Conservation (phyloP, 257 asterid species). For the Gentiana macrophylla region DNA sequence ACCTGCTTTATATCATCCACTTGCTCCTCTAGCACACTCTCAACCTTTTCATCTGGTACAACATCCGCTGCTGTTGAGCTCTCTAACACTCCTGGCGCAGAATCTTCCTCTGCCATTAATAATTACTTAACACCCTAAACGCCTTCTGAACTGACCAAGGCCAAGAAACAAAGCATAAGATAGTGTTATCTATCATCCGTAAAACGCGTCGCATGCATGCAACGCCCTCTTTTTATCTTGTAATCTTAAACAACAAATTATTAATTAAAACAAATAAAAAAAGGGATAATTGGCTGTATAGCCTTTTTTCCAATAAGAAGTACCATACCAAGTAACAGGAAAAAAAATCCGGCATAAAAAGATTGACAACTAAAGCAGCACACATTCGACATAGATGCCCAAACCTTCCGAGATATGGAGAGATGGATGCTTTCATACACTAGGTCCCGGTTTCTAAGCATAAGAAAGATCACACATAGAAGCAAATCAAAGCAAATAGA, state of each 20-base stretch:
- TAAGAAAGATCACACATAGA: no score
- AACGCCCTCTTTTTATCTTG: background rate
- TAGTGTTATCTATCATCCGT: background rate
- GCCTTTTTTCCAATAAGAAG: no score
- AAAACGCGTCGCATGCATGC: background rate
- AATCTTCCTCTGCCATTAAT: conserved; percentile 57
- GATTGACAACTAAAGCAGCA: no score
- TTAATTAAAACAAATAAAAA: background rate
- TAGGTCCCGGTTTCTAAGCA: no score
- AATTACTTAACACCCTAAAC: conserved; percentile 5
- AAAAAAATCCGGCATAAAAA: no score
- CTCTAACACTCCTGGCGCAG: conserved; percentile 31
- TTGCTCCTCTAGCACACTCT: conserved; percentile 5
- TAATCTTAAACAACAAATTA: background rate
- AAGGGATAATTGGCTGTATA: no score
- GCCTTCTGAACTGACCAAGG: conserved; percentile 2
- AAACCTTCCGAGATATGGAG: no score
- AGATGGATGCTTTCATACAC: no score
- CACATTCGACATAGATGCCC: no score
- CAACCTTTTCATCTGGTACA: conserved; percentile 3
- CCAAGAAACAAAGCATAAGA: background rate
- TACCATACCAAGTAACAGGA: no score
- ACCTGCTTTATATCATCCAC: conserved; percentile 20
- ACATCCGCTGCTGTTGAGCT: conserved; percentile 30
- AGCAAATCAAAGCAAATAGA: no score